Base-by-base conservation (phyloP, 352 stramenopile genomes). In the Phytophthora crassamura region DNA sequence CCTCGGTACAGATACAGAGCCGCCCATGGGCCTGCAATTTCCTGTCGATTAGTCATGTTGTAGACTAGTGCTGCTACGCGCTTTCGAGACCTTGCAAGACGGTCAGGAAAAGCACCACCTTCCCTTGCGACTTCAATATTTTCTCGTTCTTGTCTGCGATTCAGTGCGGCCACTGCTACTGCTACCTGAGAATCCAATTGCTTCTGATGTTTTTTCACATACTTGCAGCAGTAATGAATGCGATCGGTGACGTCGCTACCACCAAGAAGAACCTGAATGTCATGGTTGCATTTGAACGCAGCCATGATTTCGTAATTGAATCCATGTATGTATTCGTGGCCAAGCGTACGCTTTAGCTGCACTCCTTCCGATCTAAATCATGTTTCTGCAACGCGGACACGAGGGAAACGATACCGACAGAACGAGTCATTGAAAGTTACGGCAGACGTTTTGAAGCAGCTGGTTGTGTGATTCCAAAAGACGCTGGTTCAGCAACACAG, bases 301-400 rank as follows among this genome's bases (percentile, higher is more conserved):
- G n/a, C n/a, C n/a, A n/a, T n/a, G n/a, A n/a, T n/a, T 52, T 52
- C 45, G 7, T 52, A 52, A 25, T 52, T 52, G 45, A 52, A 52
- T 7, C 45, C 45, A 28, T 40, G 40, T 15, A 52, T 52, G 30
- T 25, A 52, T 52, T 52, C 30, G 28, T 52, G 45, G 2, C 45
- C 28, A 25, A 52, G 14, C 7, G 30, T 52, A 15, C 45, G 45
- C 15, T 39, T 40, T 28, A 52, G n/a, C 30, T 52, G 25, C 20
- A 43, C 38, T 18, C 38, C 38, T n/a, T 4, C 8, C 15, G 38
- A 16, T 43, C 20, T 8, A 16, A 43, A 43, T 16, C 2, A 16
- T 16, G 38, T 43, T 18, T 43, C 11, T n/a, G 10, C 38, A 12
- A 43, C 38, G 20, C 38, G 7, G 15, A 18, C 12, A n/a, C 38